Percentiles rank a stretch among this genome's conserved stretches.
These are phyloP conservation scores for Dioszegia hungarica DNA, from an alignment of 768 basidiomycete genomes.

Conservation along the genomic window DNA sequence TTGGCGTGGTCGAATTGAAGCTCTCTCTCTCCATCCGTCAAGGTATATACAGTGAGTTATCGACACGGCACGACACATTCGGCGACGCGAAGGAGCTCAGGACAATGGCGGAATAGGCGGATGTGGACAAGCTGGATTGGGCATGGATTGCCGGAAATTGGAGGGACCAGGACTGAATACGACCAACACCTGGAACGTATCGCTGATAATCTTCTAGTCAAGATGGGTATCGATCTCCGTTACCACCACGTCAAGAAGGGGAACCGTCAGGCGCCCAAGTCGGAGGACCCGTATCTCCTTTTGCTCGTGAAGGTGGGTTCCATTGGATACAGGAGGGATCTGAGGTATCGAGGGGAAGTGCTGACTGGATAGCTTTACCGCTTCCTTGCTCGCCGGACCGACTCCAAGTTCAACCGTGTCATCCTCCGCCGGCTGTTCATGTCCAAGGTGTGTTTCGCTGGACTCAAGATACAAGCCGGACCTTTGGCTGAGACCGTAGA, in stretches of 20 bases:
- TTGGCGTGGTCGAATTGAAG: background rate
- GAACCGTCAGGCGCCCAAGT: conserved; percentile 86
- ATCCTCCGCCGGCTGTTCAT: conserved; percentile 90
- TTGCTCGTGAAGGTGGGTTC: conserved; percentile 86
- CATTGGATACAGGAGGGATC: background rate
- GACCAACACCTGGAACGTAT: too few species aligned
- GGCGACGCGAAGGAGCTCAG: too few species aligned
- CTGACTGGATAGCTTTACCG: conserved; percentile 73
- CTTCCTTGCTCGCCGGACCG: conserved; percentile 95
- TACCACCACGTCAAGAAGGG: conserved; percentile 99
- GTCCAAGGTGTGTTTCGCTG: conserved; percentile 59
- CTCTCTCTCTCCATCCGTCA: background rate
- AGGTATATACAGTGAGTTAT: background rate
- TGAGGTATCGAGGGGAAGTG: background rate
- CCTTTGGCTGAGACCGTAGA: conserved; percentile 27
- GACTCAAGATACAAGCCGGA: background rate
- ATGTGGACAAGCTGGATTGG: background rate
- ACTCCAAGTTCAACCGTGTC: conserved; percentile 91
- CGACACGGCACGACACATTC: background rate
- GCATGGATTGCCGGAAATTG: background rate
- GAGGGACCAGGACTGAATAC: background rate
- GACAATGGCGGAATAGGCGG: background rate
- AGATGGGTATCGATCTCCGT: conserved; percentile 86
- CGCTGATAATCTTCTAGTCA: conserved; percentile 13
- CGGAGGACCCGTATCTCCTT: conserved; percentile 98